These are phyloP conservation scores for Beta corolliflora DNA, from an alignment of 179 eudicot species.

Conservation along the genomic window DNA sequence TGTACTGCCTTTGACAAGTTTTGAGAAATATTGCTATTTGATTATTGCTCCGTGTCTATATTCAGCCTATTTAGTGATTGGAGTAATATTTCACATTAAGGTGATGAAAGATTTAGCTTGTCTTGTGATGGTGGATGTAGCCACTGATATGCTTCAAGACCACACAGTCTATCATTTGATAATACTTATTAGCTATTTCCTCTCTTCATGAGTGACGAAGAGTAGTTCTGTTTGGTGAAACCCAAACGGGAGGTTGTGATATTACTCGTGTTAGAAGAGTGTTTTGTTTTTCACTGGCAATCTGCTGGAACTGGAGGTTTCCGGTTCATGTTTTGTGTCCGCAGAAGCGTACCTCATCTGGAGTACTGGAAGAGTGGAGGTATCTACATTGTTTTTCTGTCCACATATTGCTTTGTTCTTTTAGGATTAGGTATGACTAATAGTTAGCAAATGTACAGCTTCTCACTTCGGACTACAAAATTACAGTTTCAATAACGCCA, in stretches of 20 bases:
- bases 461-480: conserved; percentile 16
- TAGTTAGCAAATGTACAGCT: conserved; percentile 37
- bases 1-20: no score
- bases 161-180: no score
- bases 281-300: not conserved
- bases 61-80: no score
- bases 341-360: conserved; percentile 11
- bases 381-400: conserved; percentile 23
- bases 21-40: no score
- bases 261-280: conserved; percentile 1
- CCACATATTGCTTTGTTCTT: conserved; percentile 35
- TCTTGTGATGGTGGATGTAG: no score
- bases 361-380: conserved; percentile 24
- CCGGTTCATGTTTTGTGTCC: conserved; percentile 13
- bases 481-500: conserved; percentile 31
- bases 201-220: no score
- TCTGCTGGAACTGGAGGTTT: conserved; percentile 17
- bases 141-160: no score
- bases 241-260: not conserved
- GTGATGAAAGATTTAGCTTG: no score
- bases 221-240: no score
- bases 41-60: no score
- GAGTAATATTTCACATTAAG: no score
- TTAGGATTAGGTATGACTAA: conserved; percentile 26
- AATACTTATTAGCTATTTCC: no score